Evolutionary conservation across 441 rosid species (phyloP).

Genomic region (Pelargonium citronellum): DNA sequence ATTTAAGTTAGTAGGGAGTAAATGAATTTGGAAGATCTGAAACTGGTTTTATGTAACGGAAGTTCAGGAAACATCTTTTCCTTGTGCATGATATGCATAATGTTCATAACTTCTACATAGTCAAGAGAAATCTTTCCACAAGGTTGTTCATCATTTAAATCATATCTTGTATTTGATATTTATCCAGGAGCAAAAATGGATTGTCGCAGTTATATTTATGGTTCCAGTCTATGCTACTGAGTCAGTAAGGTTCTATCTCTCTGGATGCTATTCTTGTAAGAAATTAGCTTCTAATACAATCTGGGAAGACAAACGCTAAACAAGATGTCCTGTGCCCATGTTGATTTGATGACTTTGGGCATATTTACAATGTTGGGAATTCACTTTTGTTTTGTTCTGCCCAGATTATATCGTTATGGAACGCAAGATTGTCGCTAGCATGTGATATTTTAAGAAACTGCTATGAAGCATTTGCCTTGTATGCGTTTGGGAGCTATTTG

Average conservation of each 20-base stretch:
- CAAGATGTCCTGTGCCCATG: not conserved
- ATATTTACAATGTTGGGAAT: not conserved
- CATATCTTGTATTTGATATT: not conserved
- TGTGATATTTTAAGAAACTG: conserved; percentile 82
- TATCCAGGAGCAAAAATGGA: conserved; percentile 85
- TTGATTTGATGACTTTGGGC: not conserved
- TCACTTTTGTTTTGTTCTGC: conserved; percentile 3
- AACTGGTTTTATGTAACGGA: not conserved
- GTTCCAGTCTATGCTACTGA: conserved; percentile 84
- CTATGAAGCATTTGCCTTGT: conserved; percentile 86
- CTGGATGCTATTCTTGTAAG: not conserved
- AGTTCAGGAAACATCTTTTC: not conserved
- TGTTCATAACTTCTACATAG: not conserved
- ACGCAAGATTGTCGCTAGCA: conserved; percentile 50
- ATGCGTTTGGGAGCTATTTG: conserved; percentile 83
- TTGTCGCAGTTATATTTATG: conserved; percentile 68
- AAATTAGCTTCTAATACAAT: not conserved
- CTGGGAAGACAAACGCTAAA: not conserved
- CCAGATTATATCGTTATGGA: conserved; percentile 62
- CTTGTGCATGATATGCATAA: conserved; percentile 5
- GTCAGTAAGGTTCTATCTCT: conserved; percentile 50
- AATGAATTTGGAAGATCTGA: not conserved
- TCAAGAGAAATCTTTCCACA: not conserved
- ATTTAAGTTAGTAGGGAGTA: not conserved
- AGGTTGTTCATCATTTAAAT: not conserved